Conservation (phyloP, 305 asterid species). For the Fraxinus ornus region DNA sequence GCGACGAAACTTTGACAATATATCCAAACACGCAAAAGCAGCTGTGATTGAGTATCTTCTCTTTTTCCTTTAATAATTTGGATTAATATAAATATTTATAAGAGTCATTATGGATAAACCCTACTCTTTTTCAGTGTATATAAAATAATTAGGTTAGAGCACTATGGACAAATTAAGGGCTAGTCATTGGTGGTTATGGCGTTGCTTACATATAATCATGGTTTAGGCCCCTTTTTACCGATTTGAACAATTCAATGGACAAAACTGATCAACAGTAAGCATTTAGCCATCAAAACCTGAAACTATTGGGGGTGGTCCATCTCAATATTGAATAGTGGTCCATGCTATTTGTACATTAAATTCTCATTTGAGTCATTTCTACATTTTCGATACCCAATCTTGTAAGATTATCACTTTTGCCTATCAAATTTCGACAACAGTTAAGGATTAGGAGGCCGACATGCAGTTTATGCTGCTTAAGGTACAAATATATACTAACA, state of each 20-base stretch:
- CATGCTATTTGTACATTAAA: not conserved
- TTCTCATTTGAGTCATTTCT: conserved; percentile 8
- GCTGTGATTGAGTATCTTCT: too few relatives aligned
- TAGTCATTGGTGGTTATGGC: conserved; percentile 25
- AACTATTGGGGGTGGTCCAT: conserved; percentile 23
- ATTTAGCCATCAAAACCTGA: conserved; percentile 12
- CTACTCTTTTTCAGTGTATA: not conserved
- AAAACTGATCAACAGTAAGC: not conserved
- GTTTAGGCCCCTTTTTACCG: not conserved
- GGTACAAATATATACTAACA: not conserved
- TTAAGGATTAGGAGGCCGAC: not conserved
- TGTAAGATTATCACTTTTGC: not conserved
- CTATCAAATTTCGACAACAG: not conserved
- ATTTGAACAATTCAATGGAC: not conserved
- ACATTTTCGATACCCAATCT: conserved; percentile 8
- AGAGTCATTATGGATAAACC: not conserved
- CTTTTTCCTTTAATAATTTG: not conserved
- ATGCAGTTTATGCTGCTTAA: not conserved
- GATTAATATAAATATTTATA: too few relatives aligned
- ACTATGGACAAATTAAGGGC: not conserved
- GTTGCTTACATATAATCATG: conserved; percentile 15
- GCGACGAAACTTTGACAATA: not conserved
- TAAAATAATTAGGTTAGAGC: not conserved
- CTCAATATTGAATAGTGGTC: conserved; percentile 16
- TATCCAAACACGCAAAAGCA: not conserved